These are phyloP conservation scores for Tolypocladium paradoxum DNA, from an alignment of 2,329 filamentous ascomycete species.

Conservation along the genomic window DNA sequence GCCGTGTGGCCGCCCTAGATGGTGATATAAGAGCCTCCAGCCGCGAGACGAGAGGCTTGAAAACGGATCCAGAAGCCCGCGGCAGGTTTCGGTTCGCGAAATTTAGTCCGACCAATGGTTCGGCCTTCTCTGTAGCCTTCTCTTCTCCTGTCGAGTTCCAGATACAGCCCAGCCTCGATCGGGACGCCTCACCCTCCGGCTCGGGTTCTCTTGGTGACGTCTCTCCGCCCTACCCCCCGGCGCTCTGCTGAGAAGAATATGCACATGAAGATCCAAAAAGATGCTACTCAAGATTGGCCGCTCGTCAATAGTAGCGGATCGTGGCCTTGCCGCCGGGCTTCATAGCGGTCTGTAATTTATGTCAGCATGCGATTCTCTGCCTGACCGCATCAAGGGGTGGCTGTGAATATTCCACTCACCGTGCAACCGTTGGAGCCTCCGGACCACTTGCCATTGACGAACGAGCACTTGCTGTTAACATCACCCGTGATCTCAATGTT, in stretches of 20 bases:
- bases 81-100: background rate
- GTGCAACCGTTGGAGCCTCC: constrained; percentile 61
- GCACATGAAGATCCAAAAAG: constrained; percentile 23
- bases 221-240: background rate
- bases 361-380: background rate
- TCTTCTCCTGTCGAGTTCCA: background rate
- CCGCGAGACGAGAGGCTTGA: background rate
- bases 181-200: background rate
- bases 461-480: constrained; percentile 47
- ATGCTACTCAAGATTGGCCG: constrained; percentile 10
- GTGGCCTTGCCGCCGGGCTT: constrained; percentile 27
- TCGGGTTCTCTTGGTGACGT: background rate
- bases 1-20: background rate
- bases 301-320: constrained; percentile 28
- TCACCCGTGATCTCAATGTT: constrained; percentile 68
- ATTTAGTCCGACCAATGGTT: background rate
- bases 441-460: constrained; percentile 51
- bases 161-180: background rate
- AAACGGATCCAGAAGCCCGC: background rate
- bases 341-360: constrained; percentile 28
- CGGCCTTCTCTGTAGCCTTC: background rate
- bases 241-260: constrained; percentile 19
- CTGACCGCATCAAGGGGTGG: background rate
- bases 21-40: background rate
- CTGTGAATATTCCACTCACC: constrained; percentile 41